Base-by-base conservation (phyloP, 1,284 basidiomycete genomes). In the Cryptococcus sp. region DNA sequence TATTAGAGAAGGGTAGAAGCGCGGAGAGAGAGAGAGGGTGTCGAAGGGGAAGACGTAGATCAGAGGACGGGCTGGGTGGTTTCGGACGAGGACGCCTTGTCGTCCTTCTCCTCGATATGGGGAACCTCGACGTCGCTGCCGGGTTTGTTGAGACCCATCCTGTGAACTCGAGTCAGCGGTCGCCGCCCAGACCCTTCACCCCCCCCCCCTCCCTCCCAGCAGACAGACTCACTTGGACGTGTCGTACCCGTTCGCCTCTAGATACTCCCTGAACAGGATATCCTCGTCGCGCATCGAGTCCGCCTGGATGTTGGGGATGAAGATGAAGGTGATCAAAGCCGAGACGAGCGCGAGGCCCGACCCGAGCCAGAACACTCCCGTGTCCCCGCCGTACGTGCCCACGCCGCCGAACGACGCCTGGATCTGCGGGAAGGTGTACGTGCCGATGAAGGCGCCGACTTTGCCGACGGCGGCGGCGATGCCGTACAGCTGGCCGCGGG, bases 391-490 rank as follows among this genome's bases (percentile, higher is more conserved):
- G 52, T 75, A 71, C 5, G 63, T 51, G 12, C 56, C 65, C 1
- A 52, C 47, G 0, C 50, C 64, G 2, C 54, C 70, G 51, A 76
- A 62, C 37, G 53, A 46, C 11, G 81, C 70, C 57, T 87, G 85
- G 70, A 90, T 86, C 1, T 84, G 80, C 43, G 85, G 84, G 80
- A 86, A 90, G 0, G 81, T 85, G 62, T 75, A 90, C 47, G 85
- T 88, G 39, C 90, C 88, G 55, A 86, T 83, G 73, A 93, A 92
- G 4, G 91, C 91, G 46, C 69, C 69, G 28, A 70, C 66, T 42
- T 96, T 97, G n/a, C 93, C 94, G 39, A 91, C 73, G 3, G 91
- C 93, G 45, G 93, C 93, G 3, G 89, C 90, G 46, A 85, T 68
- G 33, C 88, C 89, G 70, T 92, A 95, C 73, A 87, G 87, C 60